These are phyloP conservation scores for Epichloe bromicola DNA, from an alignment of 2,329 filamentous ascomycete species.

Conservation along the genomic window DNA sequence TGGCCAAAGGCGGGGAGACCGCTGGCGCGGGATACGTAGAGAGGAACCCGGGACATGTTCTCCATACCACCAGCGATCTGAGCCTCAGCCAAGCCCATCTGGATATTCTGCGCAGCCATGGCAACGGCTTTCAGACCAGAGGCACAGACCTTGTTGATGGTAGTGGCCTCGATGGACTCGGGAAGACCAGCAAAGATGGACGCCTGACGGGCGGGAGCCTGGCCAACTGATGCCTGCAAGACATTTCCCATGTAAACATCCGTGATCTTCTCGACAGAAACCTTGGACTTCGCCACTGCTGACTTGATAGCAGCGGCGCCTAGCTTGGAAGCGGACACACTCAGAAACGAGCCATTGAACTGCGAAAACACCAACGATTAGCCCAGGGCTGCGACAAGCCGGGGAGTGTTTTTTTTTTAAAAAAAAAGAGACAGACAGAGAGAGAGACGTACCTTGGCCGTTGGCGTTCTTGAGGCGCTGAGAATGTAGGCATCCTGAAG, in stretches of 20 bases:
- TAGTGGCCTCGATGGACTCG: slow-evolving; percentile 70
- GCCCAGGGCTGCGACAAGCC: not conserved
- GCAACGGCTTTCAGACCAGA: slow-evolving; percentile 87
- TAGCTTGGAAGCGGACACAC: slow-evolving; percentile 73
- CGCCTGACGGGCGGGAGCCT: slow-evolving; percentile 86
- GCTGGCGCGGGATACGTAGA: slow-evolving; percentile 75
- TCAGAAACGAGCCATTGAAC: slow-evolving; percentile 90
- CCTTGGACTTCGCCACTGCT: slow-evolving; percentile 71
- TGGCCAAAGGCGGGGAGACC: slow-evolving; percentile 81
- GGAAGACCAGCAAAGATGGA: slow-evolving; percentile 77
- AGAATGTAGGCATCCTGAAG: slow-evolving; percentile 89
- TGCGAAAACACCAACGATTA: slow-evolving; percentile 21
- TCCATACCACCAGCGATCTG: slow-evolving; percentile 95
- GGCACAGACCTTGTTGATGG: slow-evolving; percentile 96
- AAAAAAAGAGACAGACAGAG: not conserved
- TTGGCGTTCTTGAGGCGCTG: slow-evolving; percentile 79
- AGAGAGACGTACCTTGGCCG: slow-evolving; percentile 53
- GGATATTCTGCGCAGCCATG: slow-evolving; percentile 86
- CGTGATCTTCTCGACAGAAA: slow-evolving; percentile 69
- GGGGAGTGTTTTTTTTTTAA: not conserved
- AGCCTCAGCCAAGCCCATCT: slow-evolving; percentile 77
- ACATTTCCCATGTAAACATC: slow-evolving; percentile 99
- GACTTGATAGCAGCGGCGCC: slow-evolving; percentile 86
- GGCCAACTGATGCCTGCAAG: slow-evolving; percentile 68
- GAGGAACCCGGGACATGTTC: slow-evolving; percentile 90